Percentiles rank a stretch among this genome's conserved stretches.
Conservation (phyloP, 768 basidiomycete genomes). For the Kwoniella sp. region DNA sequence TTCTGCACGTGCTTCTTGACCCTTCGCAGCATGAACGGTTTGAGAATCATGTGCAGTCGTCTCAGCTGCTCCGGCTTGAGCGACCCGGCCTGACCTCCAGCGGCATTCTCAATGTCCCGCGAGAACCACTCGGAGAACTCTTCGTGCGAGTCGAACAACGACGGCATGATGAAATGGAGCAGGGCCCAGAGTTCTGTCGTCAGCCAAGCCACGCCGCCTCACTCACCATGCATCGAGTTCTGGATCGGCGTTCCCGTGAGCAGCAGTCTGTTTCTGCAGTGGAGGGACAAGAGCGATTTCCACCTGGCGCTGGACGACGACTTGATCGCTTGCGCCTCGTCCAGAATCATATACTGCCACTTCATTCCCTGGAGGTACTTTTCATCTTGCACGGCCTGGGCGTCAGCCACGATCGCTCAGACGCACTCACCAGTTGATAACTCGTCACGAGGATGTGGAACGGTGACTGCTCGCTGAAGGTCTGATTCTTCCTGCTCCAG, state of each 20-base stretch:
- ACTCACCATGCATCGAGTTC: conserved; percentile 95
- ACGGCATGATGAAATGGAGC: conserved; percentile 99
- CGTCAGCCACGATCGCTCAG: not conserved
- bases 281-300: conserved; percentile 94
- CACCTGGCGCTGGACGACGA: conserved; percentile 91
- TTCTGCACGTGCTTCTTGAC: conserved; percentile 99
- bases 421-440: conserved; percentile 74
- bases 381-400: conserved; percentile 86
- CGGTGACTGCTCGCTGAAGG: conserved; percentile 87
- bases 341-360: conserved; percentile 99
- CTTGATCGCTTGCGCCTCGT: conserved; percentile 99
- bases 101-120: conserved; percentile 96
- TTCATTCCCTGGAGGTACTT: conserved; percentile 96
- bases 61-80: conserved; percentile 92
- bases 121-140: conserved; percentile 99
- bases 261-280: conserved; percentile 88
- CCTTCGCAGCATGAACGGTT: conserved; percentile 96
- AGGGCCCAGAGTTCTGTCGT: conserved; percentile 88
- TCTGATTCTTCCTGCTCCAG: conserved; percentile 97
- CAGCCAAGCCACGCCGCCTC: not conserved
- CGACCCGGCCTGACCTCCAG: conserved; percentile 77
- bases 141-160: conserved; percentile 96
- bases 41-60: conserved; percentile 95
- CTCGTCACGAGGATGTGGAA: conserved; percentile 96
- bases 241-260: conserved; percentile 98